These are phyloP conservation scores for Acacia confusa DNA, from an alignment of 306 rosid species.

Conservation along the genomic window DNA sequence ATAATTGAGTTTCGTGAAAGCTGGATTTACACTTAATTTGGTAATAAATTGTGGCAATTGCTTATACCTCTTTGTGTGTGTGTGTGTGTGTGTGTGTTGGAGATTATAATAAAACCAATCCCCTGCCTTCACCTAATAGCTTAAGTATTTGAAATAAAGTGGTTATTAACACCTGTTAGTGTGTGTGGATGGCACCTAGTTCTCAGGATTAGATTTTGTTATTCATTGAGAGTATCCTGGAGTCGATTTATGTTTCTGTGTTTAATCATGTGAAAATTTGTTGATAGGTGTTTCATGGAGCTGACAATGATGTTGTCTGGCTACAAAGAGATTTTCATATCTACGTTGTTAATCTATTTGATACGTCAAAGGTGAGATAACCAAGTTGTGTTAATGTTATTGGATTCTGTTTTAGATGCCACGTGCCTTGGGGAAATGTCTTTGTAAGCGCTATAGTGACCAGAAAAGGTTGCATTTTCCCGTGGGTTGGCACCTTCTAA, in stretches of 20 bases:
- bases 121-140: neutral
- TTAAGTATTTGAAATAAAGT: neutral
- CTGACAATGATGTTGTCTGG: constrained; percentile 93
- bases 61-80: neutral
- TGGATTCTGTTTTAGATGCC: constrained; percentile 14
- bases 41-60: neutral
- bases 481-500: constrained; percentile 16
- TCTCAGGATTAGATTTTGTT: constrained; percentile 4
- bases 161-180: neutral
- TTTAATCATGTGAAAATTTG: constrained; percentile 31
- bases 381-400: constrained; percentile 9
- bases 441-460: constrained; percentile 7
- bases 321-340: constrained; percentile 92
- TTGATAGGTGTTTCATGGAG: constrained; percentile 91
- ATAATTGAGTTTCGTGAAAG: constrained; percentile 4
- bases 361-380: constrained; percentile 78
- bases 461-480: constrained; percentile 19
- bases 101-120: neutral
- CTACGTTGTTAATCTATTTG: constrained; percentile 82
- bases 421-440: constrained; percentile 1
- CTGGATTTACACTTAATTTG: neutral
- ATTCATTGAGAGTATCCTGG: neutral
- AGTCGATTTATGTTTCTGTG: constrained; percentile 2
- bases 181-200: neutral
- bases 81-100: neutral